Conservation (phyloP, 768 basidiomycete species). For the Trametes meyenii region DNA sequence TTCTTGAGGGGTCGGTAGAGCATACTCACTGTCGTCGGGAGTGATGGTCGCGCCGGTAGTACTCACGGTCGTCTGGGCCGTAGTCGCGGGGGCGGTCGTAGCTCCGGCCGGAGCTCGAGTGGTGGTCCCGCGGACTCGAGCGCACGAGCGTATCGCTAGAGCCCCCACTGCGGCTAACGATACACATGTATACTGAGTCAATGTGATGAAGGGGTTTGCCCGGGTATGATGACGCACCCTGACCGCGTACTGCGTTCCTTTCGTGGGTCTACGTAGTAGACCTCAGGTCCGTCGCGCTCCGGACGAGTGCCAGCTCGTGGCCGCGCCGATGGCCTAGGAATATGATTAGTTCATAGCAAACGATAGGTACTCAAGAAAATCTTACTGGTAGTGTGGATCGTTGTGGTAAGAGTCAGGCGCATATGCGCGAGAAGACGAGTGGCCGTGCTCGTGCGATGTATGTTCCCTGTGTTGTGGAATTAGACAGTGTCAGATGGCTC, state of each 20-base stretch:
- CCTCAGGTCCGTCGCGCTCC: slow-evolving; percentile 8
- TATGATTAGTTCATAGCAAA: neutral
- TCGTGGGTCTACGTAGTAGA: slow-evolving; percentile 6
- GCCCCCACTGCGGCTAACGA: slow-evolving; percentile 7
- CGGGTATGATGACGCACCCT: slow-evolving; percentile 3
- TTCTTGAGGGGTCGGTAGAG: neutral
- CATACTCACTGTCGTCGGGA: slow-evolving; percentile 18
- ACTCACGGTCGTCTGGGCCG: slow-evolving; percentile 11
- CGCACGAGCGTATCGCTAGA: slow-evolving; percentile 21
- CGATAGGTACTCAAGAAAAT: neutral
- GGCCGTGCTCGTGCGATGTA: neutral
- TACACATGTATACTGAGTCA: neutral
- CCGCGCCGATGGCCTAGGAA: slow-evolving; percentile 9
- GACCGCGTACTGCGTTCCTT: slow-evolving; percentile 10
- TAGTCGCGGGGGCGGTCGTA: slow-evolving; percentile 9
- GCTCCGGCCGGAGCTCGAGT: slow-evolving; percentile 11
- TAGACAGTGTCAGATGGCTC: neutral
- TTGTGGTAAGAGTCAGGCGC: slow-evolving; percentile 17
- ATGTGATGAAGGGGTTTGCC: neutral
- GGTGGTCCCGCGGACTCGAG: slow-evolving; percentile 14
- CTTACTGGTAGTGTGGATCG: slow-evolving; percentile 21
- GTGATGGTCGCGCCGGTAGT: slow-evolving; percentile 13
- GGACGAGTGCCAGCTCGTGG: slow-evolving; percentile 19
- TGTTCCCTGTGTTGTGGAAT: neutral
- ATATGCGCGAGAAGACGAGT: neutral